Evolutionary conservation across 2,329 filamentous ascomycete species (phyloP), one percentile per base, ranked within the genome.

Genomic region (Hypoxylon sp.): DNA sequence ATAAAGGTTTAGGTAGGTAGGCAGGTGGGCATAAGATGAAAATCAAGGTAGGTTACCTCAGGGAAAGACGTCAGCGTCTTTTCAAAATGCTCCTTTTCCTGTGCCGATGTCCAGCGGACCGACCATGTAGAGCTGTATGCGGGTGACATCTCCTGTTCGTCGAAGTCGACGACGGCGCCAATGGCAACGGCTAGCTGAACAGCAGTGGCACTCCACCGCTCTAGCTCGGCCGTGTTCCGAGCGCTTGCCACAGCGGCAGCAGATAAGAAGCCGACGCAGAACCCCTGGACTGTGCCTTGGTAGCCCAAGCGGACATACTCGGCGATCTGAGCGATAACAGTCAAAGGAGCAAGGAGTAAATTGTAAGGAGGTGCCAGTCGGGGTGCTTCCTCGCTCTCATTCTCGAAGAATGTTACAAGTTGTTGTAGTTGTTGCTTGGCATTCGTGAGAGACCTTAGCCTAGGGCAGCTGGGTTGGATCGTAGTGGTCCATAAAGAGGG

Each of bases 111-210:
- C 62, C 62, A 65, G 13, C 55, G 54, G 31, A 65, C 44, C 10
- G 62, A 65, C 62, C 62, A 65, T 24, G 55, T 65, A 51, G 62
- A 65, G 33, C 55, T 65, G 1, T 42, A 39, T 35, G 13, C 62
- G 13, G 54, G 8, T 13, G 54, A 59, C 1, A 26, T 39, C 19
- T 35, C 31, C 14, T 48, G 33, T 11, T 65, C 62, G 33, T 65
- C 62, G 17, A 65, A 26, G 9, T 65, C 62, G 26, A 65, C 44
- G 6, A 50, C n/a, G 4, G 48, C 62, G 13, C 62, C 62, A 50
- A 65, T 55, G 11, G 22, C 51, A n/a, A 59, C 48, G 22, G 62
- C 62, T 1, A 65, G 13, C 5, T 55, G 54, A 54, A 65, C n/a
- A 35, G 62, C 62, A 8, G 50, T 55, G 26, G 42, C 50, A 13